These are phyloP conservation scores for Sherardia arvensis DNA, from an alignment of 257 asterid species.

Conservation along the genomic window DNA sequence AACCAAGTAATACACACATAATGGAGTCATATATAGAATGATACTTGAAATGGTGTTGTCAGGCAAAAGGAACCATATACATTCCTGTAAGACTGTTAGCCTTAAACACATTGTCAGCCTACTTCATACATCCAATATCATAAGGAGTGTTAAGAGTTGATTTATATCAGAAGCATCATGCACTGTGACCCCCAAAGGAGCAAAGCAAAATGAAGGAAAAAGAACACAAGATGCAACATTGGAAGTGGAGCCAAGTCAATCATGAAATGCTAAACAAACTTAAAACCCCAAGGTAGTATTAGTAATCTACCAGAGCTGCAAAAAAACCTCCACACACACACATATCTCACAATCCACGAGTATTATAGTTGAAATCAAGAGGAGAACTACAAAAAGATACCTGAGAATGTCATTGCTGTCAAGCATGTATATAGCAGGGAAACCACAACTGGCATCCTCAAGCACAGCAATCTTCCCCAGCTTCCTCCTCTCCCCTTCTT, in stretches of 20 bases:
- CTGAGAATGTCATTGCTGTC: constrained; percentile 63
- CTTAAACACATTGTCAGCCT: not conserved
- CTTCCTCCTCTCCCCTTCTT: constrained; percentile 72
- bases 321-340: not conserved
- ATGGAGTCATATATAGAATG: not conserved
- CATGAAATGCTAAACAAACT: not conserved
- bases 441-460: constrained; percentile 35
- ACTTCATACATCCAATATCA: not conserved
- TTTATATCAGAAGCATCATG: not conserved
- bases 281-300: not conserved
- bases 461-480: constrained; percentile 72
- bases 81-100: not conserved
- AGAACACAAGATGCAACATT: not conserved
- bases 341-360: not conserved
- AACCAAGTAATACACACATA: not conserved
- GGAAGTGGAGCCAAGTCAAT: not conserved
- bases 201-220: not conserved
- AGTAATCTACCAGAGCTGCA: not conserved
- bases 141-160: not conserved
- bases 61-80: not conserved
- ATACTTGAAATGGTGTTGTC: not conserved
- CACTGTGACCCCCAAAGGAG: not conserved
- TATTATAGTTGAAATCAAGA: not conserved
- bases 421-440: constrained; percentile 69
- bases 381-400: constrained; percentile 19